These are phyloP conservation scores for Guillardia theta DNA, from an alignment of 78 protist species.

Conservation along the genomic window DNA sequence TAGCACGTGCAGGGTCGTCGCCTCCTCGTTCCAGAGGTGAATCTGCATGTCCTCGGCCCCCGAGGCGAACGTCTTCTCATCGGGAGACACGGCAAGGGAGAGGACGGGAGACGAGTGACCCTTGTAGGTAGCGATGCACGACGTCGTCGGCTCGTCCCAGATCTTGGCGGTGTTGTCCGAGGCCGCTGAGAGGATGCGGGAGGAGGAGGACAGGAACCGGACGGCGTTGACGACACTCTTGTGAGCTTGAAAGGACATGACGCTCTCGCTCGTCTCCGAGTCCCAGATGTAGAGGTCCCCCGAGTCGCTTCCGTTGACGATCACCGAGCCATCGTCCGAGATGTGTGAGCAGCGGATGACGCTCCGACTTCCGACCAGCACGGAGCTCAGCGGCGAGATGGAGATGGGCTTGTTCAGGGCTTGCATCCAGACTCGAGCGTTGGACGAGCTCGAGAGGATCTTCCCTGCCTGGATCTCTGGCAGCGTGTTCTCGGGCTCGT, in stretches of 20 bases:
- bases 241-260: not conserved
- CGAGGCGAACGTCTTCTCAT: not conserved
- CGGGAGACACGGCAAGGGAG: not conserved
- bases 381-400: not conserved
- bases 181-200: not conserved
- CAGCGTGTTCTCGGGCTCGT: not conserved
- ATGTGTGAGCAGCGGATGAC: not conserved
- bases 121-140: not conserved
- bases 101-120: not conserved
- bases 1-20: not conserved
- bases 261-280: not conserved
- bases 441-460: not conserved
- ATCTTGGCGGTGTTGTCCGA: not conserved
- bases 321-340: not conserved
- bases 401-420: not conserved
- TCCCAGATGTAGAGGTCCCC: not conserved
- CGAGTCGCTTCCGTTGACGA: not conserved
- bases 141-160: not conserved
- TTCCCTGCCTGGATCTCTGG: not conserved
- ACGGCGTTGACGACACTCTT: not conserved
- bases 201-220: not conserved
- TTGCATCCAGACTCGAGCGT: slow-evolving; percentile 1
- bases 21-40: not conserved
- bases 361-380: not conserved
- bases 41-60: not conserved